Evolutionary conservation across 2,329 filamentous ascomycete species (phyloP), one percentile per base, ranked within the genome.

Genomic region (Claviceps sp.): DNA sequence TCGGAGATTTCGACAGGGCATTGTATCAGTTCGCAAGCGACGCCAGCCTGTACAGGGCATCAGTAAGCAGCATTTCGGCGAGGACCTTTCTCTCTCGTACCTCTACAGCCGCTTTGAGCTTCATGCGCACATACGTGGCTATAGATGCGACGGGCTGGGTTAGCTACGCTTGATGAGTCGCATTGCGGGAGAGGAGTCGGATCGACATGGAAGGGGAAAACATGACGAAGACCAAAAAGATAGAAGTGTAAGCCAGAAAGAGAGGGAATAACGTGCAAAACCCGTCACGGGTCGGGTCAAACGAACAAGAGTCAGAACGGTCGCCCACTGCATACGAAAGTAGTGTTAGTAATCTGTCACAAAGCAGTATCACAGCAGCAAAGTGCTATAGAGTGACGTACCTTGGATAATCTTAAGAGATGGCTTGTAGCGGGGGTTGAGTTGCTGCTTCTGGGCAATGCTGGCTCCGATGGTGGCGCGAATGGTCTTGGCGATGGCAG

Each of bases 121-220:
- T 98, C 93, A 98, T 98, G 72, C 90, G 90, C 71, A 98, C 91
- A 86, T 98, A 98, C 50, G 91, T 97, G 64, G 84, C 86, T 91
- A 62, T 56, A 52, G 53, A 66, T 60, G 68, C 63, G 66, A 46
- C 39, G 20, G 39, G n/a, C 17, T 45, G 23, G 36, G 39, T 50
- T 50, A 51, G 52, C 40, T 46, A 23, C 4, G 14, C 7, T n/a
- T 38, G 2, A 8, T 22, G 42, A 38, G 16, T 51, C 45, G 22
- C 17, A 49, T 29, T 34, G 54, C 52, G 50, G 49, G 52, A 48
- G 50, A 49, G 50, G 50, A 49, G 53, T 51, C 38, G 20, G 2
- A 36, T 45, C 22, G 29, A 38, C 17, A 51, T 13, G 16, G 50
- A 34, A 34, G 29, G 4, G 9, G 11, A 34, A 11, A 34, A 34